A percentile compares a stretch with the other conserved stretches of the same genome.
These are phyloP conservation scores for Corniculantispora saksenae DNA, from an alignment of 2,329 filamentous ascomycete genomes.

Conservation along the genomic window DNA sequence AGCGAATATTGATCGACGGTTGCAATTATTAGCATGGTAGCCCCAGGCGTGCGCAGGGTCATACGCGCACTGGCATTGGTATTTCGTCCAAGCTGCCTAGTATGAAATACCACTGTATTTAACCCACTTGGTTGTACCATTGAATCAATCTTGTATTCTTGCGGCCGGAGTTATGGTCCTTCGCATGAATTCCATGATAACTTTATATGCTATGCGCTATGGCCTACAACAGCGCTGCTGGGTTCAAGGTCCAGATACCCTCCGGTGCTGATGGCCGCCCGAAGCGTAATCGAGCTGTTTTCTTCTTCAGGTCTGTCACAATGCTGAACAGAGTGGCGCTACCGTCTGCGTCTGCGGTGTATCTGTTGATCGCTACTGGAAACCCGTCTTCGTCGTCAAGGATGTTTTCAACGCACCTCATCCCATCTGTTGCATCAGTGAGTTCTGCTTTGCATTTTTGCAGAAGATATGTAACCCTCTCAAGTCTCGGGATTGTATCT, in stretches of 20 bases:
- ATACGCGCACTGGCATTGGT: too few relatives aligned
- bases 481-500: background rate
- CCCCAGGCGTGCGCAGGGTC: too few relatives aligned
- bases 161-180: too few relatives aligned
- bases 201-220: background rate
- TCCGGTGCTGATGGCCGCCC: background rate
- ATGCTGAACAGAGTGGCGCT: background rate
- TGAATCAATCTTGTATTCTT: too few relatives aligned
- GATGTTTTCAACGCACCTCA: background rate
- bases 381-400: slow-evolving; percentile 3
- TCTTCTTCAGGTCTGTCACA: background rate
- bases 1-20: slow-evolving; percentile 22
- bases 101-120: too few relatives aligned
- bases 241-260: background rate
- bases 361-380: slow-evolving; percentile 4
- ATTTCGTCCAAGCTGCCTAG: too few relatives aligned
- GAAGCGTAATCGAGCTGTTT: background rate
- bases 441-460: background rate
- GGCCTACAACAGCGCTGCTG: background rate
- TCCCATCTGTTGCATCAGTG: background rate
- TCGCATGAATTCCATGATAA: too few relatives aligned
- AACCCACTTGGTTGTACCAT: too few relatives aligned
- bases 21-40: slow-evolving; percentile 18
- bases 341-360: background rate
- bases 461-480: background rate